Conservation (phyloP, 169 alveolate species). For the Perkinsus chesapeaki region DNA sequence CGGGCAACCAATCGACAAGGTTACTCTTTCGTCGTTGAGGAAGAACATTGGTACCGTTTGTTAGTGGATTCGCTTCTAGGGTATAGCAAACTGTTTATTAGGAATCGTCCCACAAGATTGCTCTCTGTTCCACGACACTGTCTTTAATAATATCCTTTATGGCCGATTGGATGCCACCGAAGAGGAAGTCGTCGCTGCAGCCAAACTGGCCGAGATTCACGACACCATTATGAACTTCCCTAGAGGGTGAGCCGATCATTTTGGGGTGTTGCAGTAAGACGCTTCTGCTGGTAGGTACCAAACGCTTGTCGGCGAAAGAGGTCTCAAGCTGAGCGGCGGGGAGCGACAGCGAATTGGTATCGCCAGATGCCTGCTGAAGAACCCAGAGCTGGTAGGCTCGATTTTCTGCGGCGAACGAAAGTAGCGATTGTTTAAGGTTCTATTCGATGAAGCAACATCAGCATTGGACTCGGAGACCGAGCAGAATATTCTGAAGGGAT, state of each 20-base stretch:
- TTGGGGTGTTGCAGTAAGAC: background rate
- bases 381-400: constrained; percentile 65
- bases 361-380: constrained; percentile 84
- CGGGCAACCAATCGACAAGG: background rate
- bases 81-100: background rate
- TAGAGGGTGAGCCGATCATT: constrained; percentile 3
- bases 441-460: constrained; percentile 94
- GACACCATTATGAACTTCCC: constrained; percentile 61
- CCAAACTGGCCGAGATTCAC: constrained; percentile 68
- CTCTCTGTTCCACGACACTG: constrained; percentile 69
- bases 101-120: constrained; percentile 83
- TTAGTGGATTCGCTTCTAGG: background rate
- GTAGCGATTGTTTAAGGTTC: background rate
- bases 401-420: background rate
- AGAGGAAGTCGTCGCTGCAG: constrained; percentile 58
- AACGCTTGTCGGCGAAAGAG: constrained; percentile 90
- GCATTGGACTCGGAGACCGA: constrained; percentile 78
- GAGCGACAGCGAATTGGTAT: constrained; percentile 89
- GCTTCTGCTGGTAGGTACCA: constrained; percentile 44
- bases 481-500: constrained; percentile 47
- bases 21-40: background rate
- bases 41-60: background rate
- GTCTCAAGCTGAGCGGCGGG: constrained; percentile 90
- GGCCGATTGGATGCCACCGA: constrained; percentile 72
- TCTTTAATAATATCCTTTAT: constrained; percentile 76